These are phyloP conservation scores for Trypanosoma rangeli DNA, from an alignment of 208 protist species.

Conservation along the genomic window DNA sequence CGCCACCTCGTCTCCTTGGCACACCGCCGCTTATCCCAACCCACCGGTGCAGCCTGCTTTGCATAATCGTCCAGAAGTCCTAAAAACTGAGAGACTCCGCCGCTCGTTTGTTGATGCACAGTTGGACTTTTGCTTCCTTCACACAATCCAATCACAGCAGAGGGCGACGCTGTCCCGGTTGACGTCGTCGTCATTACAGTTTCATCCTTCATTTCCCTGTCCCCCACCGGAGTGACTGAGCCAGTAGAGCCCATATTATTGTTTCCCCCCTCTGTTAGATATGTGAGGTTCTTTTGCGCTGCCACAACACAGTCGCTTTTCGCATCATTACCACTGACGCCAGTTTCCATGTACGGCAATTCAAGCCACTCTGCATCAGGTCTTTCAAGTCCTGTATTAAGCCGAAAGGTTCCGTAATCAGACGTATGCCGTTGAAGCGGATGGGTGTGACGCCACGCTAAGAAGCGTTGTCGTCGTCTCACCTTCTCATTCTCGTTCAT, in stretches of 20 bases:
- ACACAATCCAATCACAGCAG: conserved; percentile 1
- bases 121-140: neutral
- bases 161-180: neutral
- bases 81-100: conserved; percentile 59
- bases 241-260: neutral
- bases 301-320: neutral
- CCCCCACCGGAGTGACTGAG: neutral
- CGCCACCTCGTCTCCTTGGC: conserved; percentile 35
- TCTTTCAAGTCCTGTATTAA: conserved; percentile 76
- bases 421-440: conserved; percentile 36
- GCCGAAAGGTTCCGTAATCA: conserved; percentile 52
- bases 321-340: neutral
- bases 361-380: conserved; percentile 39
- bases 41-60: conserved; percentile 9
- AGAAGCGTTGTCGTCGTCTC: conserved; percentile 46
- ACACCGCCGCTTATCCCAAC: conserved; percentile 19
- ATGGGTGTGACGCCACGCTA: conserved; percentile 53
- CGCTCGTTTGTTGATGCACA: neutral
- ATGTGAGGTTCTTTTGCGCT: neutral
- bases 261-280: neutral
- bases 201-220: neutral
- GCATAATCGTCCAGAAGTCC: conserved; percentile 49
- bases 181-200: neutral
- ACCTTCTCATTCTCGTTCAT: neutral
- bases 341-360: conserved; percentile 17